phyloP scores from a whole-genome alignment of 1,284 basidiomycete species.

The Rhodotorula sp. region DNA sequence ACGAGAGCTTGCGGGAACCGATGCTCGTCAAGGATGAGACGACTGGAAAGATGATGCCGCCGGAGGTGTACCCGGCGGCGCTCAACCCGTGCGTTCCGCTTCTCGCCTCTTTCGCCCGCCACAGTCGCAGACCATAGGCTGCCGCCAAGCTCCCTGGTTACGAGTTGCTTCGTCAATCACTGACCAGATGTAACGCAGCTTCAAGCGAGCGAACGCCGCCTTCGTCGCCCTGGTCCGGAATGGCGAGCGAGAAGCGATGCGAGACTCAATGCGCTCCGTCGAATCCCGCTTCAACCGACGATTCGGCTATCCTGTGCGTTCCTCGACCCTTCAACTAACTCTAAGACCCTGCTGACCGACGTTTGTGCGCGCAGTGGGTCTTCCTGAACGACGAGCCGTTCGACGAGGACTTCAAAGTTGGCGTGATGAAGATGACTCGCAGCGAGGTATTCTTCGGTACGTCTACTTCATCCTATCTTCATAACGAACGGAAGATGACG shows the following conservation, averaged over 20 bases:
- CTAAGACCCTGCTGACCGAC: background rate
- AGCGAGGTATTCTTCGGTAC: constrained; percentile 55
- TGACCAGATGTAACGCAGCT: constrained; percentile 3
- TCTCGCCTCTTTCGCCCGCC: background rate
- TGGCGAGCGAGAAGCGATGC: constrained; percentile 28
- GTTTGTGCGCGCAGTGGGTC: background rate
- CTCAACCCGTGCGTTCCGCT: constrained; percentile 29
- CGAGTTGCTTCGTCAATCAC: background rate
- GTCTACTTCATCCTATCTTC: background rate
- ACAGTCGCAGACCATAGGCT: too few relatives aligned
- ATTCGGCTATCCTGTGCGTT: constrained; percentile 47
- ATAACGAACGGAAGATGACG: constrained; percentile 53
- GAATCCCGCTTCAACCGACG: constrained; percentile 47
- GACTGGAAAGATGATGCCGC: constrained; percentile 28
- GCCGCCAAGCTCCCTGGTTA: background rate
- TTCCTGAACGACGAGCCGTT: constrained; percentile 46
- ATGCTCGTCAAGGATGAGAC: constrained; percentile 1
- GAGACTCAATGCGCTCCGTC: constrained; percentile 33
- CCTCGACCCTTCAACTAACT: constrained; percentile 29
- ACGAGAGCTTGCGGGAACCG: constrained; percentile 26
- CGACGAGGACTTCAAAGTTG: constrained; percentile 49
- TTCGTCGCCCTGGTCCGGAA: constrained; percentile 39
- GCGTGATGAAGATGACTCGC: constrained; percentile 47
- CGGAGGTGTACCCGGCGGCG: constrained; percentile 38
- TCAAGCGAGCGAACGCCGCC: constrained; percentile 40